Evolutionary conservation across 2,329 filamentous ascomycete species (phyloP).

Genomic region (Hysterium pulicare): DNA sequence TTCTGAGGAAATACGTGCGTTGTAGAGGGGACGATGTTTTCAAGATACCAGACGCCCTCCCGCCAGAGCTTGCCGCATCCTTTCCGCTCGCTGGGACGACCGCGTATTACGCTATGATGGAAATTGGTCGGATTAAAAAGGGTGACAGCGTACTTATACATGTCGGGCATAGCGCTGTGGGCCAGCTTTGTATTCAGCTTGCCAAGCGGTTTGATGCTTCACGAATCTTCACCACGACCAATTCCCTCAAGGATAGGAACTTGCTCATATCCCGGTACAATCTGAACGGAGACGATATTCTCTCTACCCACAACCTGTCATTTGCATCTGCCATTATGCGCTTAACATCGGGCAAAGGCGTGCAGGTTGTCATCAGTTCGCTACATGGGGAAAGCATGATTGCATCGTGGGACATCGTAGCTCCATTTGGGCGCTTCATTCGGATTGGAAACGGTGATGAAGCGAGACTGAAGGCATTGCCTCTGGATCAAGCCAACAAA

Average conservation of each 20-base stretch:
- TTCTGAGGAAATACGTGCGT: background rate
- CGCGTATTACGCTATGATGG: background rate
- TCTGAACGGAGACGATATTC: conserved; percentile 20
- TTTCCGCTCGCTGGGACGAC: background rate
- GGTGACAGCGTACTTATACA: conserved; percentile 18
- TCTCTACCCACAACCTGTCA: conserved; percentile 6
- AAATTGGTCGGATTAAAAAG: background rate
- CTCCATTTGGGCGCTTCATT: background rate
- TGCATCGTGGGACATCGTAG: conserved; percentile 19
- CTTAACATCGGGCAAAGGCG: conserved; percentile 16
- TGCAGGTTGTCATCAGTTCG: conserved; percentile 24
- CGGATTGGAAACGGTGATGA: no score
- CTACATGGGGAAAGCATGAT: conserved; percentile 13
- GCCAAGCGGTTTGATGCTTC: conserved; percentile 16
- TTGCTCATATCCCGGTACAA: conserved; percentile 11
- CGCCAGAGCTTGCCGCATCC: background rate
- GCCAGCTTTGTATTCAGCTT: conserved; percentile 21
- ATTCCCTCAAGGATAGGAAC: conserved; percentile 16
- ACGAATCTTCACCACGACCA: conserved; percentile 22
- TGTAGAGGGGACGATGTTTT: background rate
- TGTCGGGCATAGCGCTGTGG: conserved; percentile 23
- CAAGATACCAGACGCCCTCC: background rate
- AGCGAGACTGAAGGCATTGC: no score
- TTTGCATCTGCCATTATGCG: background rate
- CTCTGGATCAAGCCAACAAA: no score